Percentiles rank a stretch among this genome's conserved stretches.
Conservation (phyloP, 768 basidiomycete genomes). For the Boletus eberwhitei region DNA sequence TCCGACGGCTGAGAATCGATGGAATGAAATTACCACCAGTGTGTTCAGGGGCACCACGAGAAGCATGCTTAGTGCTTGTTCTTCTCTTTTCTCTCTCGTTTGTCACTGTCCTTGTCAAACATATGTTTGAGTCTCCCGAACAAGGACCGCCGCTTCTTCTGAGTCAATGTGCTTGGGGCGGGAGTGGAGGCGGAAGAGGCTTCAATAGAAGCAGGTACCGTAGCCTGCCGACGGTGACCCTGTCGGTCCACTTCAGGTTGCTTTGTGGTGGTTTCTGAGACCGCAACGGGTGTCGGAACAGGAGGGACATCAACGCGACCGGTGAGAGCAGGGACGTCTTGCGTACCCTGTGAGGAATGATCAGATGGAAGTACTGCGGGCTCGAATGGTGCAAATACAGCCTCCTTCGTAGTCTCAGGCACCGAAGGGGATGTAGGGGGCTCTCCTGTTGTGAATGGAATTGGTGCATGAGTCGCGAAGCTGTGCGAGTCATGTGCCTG, state of each 20-base stretch:
- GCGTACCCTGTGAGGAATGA: not conserved
- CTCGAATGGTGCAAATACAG: not conserved
- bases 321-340: not conserved
- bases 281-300: not conserved
- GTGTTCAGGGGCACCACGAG: not conserved
- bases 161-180: slow-evolving; percentile 35
- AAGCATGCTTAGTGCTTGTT: slow-evolving; percentile 12
- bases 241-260: not conserved
- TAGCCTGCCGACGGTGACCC: not conserved
- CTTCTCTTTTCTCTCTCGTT: slow-evolving; percentile 38
- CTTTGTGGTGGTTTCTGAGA: not conserved
- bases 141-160: slow-evolving; percentile 52
- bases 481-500: slow-evolving; percentile 4
- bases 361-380: not conserved
- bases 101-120: slow-evolving; percentile 49
- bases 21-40: not conserved
- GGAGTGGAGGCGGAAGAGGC: slow-evolving; percentile 21
- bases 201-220: not conserved
- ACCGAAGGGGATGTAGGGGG: not conserved
- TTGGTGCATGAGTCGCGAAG: slow-evolving; percentile 23
- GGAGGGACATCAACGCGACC: not conserved
- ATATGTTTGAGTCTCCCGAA: slow-evolving; percentile 51
- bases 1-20: not conserved
- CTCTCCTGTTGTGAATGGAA: slow-evolving; percentile 3
- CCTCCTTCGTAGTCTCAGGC: not conserved